Evolutionary conservation across 2,329 filamentous ascomycete genomes (phyloP).

Genomic region (Sporothrix humicola): DNA sequence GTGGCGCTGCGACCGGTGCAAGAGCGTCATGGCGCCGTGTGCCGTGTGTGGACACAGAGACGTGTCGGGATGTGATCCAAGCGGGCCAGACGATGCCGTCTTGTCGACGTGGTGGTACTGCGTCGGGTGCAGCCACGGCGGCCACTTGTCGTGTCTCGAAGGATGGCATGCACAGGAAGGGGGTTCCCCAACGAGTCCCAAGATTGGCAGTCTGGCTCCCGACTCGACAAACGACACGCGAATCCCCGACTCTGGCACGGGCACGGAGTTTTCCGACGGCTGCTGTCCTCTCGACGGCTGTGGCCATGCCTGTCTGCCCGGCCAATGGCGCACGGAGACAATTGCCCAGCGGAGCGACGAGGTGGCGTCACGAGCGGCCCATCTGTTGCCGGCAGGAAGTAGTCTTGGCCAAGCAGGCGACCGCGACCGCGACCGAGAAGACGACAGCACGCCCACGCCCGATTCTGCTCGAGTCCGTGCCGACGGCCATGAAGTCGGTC

Average conservation of each 20-base stretch:
- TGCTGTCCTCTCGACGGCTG: conserved; percentile 70
- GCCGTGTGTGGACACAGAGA: conserved; percentile 64
- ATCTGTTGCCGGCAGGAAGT: conserved; percentile 4
- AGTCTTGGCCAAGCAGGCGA: conserved; percentile 44
- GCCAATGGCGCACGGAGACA: conserved; percentile 58
- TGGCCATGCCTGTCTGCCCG: conserved; percentile 66
- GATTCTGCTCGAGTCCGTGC: conserved; percentile 45
- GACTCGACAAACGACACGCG: conserved; percentile 36
- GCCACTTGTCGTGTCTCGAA: conserved; percentile 64
- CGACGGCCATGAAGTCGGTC: conserved; percentile 61
- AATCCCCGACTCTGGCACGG: conserved; percentile 39
- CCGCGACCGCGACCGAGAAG: conserved; percentile 32
- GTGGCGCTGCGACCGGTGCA: conserved; percentile 65
- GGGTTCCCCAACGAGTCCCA: not conserved
- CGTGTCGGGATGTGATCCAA: conserved; percentile 40
- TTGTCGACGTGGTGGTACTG: conserved; percentile 67
- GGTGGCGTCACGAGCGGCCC: conserved; percentile 49
- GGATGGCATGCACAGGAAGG: conserved; percentile 56
- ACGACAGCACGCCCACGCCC: conserved; percentile 14
- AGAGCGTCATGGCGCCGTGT: conserved; percentile 59
- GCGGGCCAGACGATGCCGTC: conserved; percentile 35
- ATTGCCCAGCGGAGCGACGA: conserved; percentile 57
- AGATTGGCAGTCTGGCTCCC: conserved; percentile 42
- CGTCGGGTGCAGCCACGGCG: conserved; percentile 66
- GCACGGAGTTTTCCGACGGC: conserved; percentile 53